These are phyloP conservation scores for Colletotrichum costaricense DNA, from an alignment of 2,329 filamentous ascomycete genomes.

Conservation along the genomic window DNA sequence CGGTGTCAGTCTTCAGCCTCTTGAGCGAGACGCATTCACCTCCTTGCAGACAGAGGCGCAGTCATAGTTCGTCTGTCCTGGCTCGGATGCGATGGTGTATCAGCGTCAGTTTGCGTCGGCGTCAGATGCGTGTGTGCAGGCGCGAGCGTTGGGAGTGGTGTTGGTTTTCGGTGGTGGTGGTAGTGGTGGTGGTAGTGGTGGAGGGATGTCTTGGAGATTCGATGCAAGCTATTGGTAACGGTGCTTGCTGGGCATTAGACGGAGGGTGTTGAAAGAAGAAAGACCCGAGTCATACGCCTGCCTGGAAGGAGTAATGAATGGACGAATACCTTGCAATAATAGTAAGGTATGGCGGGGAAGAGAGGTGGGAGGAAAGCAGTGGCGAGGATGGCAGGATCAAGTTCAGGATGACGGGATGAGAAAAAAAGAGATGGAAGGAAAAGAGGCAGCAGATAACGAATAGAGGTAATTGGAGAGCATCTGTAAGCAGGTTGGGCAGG, in stretches of 20 bases:
- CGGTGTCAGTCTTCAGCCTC: slow-evolving; percentile 26
- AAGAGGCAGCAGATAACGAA: too few species aligned
- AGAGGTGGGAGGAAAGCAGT: not conserved
- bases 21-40: slow-evolving; percentile 33
- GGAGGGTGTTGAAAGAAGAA: not conserved
- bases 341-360: not conserved
- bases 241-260: not conserved
- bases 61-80: slow-evolving; percentile 23
- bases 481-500: not conserved
- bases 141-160: not conserved
- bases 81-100: not conserved
- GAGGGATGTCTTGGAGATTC: not conserved
- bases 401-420: not conserved
- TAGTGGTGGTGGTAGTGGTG: not conserved
- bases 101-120: not conserved
- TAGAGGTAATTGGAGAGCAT: not conserved
- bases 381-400: not conserved
- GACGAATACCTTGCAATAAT: not conserved
- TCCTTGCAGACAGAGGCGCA: slow-evolving; percentile 31
- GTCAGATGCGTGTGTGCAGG: not conserved
- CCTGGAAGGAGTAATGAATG: not conserved
- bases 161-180: not conserved
- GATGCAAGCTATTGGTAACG: slow-evolving; percentile 3
- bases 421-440: not conserved
- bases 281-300: not conserved